phyloP scores from a whole-genome alignment of 352 stramenopile genomes.

The Pythium sukuiense region DNA sequence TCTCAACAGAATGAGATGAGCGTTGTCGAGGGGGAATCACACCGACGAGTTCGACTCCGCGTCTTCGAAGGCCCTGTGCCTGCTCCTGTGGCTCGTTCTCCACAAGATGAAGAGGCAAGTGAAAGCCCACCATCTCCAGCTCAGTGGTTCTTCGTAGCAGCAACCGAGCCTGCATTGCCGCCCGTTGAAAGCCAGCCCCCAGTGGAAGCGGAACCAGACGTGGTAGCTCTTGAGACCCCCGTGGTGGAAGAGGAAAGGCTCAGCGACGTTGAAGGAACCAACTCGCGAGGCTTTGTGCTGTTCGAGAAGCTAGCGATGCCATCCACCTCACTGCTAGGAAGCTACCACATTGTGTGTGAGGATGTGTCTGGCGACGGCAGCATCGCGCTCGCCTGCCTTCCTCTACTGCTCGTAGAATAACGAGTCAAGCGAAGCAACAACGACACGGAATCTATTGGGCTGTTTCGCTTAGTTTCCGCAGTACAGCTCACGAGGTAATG shows the following conservation, averaged over 20 bases:
- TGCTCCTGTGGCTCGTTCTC: not conserved
- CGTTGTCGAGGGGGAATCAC: constrained; percentile 37
- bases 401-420: constrained; percentile 17
- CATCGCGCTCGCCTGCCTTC: not conserved
- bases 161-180: not conserved
- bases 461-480: not conserved
- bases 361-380: constrained; percentile 27
- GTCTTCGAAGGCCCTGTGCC: constrained; percentile 39
- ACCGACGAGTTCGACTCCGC: constrained; percentile 34
- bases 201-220: not conserved
- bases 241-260: not conserved
- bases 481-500: constrained; percentile 25
- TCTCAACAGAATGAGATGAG: not conserved
- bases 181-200: not conserved
- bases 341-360: constrained; percentile 49
- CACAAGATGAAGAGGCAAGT: not conserved
- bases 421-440: not conserved
- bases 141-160: constrained; percentile 32
- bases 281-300: constrained; percentile 24
- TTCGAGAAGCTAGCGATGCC: constrained; percentile 39
- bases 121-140: not conserved
- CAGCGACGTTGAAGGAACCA: constrained; percentile 25
- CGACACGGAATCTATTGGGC: not conserved
- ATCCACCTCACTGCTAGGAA: constrained; percentile 27
- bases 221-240: not conserved